phyloP scores from a whole-genome alignment of 805 yeast genomes.

The Wickerhamomyces chambardii region DNA sequence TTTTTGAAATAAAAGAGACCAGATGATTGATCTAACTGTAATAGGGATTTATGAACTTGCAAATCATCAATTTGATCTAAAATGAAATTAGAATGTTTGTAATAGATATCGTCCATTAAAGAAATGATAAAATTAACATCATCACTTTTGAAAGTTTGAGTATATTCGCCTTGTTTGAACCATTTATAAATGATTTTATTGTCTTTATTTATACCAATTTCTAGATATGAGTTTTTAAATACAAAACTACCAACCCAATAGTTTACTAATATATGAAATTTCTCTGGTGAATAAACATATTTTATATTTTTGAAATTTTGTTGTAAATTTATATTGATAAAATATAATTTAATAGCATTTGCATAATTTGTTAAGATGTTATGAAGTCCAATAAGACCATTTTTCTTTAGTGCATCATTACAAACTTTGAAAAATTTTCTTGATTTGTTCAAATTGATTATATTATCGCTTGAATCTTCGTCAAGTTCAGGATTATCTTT shows the following conservation, averaged over 20 bases:
- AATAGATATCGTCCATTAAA: slow-evolving; percentile 27
- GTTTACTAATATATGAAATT: slow-evolving; percentile 42
- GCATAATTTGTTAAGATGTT: slow-evolving; percentile 49
- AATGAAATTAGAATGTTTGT: slow-evolving; percentile 28
- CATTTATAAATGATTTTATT: slow-evolving; percentile 47
- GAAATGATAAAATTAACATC: slow-evolving; percentile 25
- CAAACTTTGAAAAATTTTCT: slow-evolving; percentile 42
- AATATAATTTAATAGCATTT: slow-evolving; percentile 53
- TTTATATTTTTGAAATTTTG: slow-evolving; percentile 40
- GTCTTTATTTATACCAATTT: slow-evolving; percentile 45
- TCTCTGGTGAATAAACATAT: slow-evolving; percentile 46
- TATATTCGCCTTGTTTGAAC: slow-evolving; percentile 47
- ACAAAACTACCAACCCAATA: slow-evolving; percentile 55
- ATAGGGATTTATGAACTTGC: slow-evolving; percentile 17
- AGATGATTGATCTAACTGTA: slow-evolving; percentile 17
- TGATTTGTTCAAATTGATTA: slow-evolving; percentile 9
- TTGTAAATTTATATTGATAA: slow-evolving; percentile 48
- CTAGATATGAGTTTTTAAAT: slow-evolving; percentile 43
- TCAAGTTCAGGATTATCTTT: too few relatives aligned
- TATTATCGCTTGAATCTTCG: too few relatives aligned
- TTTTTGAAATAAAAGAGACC: slow-evolving; percentile 36
- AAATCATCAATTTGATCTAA: slow-evolving; percentile 23
- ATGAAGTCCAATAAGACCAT: slow-evolving; percentile 43
- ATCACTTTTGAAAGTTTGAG: slow-evolving; percentile 17
- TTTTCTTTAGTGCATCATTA: slow-evolving; percentile 38